Percentiles rank a stretch among this genome's conserved stretches.
Evolutionary conservation across 192 early-diverging fungal species (phyloP).

Genomic region (Geosiphon pyriformis): DNA sequence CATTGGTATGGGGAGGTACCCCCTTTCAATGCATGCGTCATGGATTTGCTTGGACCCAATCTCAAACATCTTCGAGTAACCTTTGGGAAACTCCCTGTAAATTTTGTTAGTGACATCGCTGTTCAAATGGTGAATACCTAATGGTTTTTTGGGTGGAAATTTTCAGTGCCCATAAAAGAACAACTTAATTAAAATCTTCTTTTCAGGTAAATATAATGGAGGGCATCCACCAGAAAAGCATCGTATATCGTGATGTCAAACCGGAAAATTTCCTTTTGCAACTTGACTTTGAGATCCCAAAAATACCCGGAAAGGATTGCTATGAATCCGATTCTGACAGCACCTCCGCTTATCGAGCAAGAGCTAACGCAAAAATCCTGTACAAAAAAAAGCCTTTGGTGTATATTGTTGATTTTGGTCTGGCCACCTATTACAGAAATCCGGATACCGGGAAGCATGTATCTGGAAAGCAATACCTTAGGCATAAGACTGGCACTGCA

Average conservation of each 20-base stretch:
- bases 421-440: slow-evolving; percentile 43
- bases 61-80: slow-evolving; percentile 42
- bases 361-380: slow-evolving; percentile 16
- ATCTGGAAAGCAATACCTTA: slow-evolving; percentile 32
- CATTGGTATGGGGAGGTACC: slow-evolving; percentile 51
- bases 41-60: slow-evolving; percentile 54
- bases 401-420: slow-evolving; percentile 53
- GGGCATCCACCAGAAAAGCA: slow-evolving; percentile 50
- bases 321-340: slow-evolving; percentile 26
- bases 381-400: slow-evolving; percentile 49
- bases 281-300: slow-evolving; percentile 29
- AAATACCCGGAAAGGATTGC: slow-evolving; percentile 14
- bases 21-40: slow-evolving; percentile 43
- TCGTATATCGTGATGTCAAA: slow-evolving; percentile 61
- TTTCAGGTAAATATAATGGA: slow-evolving; percentile 38
- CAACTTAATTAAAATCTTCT: not conserved
- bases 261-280: slow-evolving; percentile 61
- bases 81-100: slow-evolving; percentile 37
- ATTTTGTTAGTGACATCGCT: slow-evolving; percentile 43
- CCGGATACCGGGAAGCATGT: slow-evolving; percentile 37
- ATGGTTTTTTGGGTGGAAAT: too few relatives aligned
- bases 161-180: too few relatives aligned
- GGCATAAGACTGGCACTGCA: slow-evolving; percentile 68
- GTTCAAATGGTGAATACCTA: slow-evolving; percentile 57
- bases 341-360: slow-evolving; percentile 29